Conservation (phyloP, 2,329 filamentous ascomycete species). For the Ophiostoma angusticollis region DNA sequence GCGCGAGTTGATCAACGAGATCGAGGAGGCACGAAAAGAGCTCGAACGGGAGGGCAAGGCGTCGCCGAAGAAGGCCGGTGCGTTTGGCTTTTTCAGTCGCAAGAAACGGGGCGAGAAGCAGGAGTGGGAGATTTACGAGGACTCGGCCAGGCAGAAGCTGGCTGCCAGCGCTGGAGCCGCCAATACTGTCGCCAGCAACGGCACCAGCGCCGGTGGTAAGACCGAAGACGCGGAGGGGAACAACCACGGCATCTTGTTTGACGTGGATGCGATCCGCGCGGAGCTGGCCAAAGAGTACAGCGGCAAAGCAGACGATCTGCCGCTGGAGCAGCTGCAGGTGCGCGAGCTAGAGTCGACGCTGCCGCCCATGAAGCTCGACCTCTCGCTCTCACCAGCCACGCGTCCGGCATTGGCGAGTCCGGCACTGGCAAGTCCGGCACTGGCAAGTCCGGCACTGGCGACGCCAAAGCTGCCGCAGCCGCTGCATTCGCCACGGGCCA, state of each 20-base stretch:
- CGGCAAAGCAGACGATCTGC: conserved; percentile 16
- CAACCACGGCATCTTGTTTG: conserved; percentile 66
- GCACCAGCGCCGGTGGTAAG: conserved; percentile 19
- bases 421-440: conserved; percentile 15
- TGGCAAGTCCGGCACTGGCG: conserved; percentile 17
- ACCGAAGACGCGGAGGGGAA: conserved; percentile 36
- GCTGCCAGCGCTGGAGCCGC: not conserved
- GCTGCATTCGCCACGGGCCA: conserved; percentile 20
- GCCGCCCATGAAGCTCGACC: conserved; percentile 74
- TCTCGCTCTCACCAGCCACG: conserved; percentile 23
- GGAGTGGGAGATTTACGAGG: conserved; percentile 90
- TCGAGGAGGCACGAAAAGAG: conserved; percentile 83
- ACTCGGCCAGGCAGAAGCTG: conserved; percentile 23
- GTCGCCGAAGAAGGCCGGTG: conserved; percentile 27
- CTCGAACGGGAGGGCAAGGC: conserved; percentile 66
- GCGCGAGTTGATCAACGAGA: conserved; percentile 87
- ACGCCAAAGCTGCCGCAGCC: conserved; percentile 16
- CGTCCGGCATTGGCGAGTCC: conserved; percentile 10
- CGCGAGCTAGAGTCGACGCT: conserved; percentile 78
- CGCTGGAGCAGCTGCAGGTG: conserved; percentile 41
- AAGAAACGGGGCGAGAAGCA: conserved; percentile 73
- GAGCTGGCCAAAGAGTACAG: conserved; percentile 62
- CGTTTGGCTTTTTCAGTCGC: conserved; percentile 67
- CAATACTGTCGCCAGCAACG: conserved; percentile 1
- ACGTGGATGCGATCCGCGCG: conserved; percentile 84